Evolutionary conservation across 495 filamentous ascomycete genomes (phyloP).

Genomic region (Rostrohypoxylon terebratum): DNA sequence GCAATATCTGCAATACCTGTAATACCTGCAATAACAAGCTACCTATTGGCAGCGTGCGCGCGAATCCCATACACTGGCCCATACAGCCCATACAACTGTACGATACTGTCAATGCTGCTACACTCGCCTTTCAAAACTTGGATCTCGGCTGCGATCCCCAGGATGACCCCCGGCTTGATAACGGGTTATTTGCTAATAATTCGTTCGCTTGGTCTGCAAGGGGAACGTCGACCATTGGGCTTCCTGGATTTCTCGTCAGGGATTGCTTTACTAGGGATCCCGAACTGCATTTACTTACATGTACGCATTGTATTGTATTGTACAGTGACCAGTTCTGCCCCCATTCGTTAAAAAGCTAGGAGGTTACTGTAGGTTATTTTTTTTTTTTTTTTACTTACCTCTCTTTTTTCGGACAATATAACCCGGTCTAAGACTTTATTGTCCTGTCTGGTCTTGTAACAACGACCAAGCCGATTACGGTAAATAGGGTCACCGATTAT

Average conservation of each 20-base stretch:
- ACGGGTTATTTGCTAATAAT: constrained; percentile 11
- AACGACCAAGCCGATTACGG: constrained; percentile 27
- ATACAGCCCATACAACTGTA: not conserved
- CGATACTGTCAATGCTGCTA: constrained; percentile 5
- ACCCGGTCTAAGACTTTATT: constrained; percentile 18
- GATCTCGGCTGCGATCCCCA: constrained; percentile 36
- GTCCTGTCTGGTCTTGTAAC: constrained; percentile 25
- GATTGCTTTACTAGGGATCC: constrained; percentile 39
- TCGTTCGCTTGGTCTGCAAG: constrained; percentile 37
- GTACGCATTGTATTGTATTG: constrained; percentile 1
- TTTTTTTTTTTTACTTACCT: not conserved
- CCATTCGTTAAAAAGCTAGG: constrained; percentile 5
- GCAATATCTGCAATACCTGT: constrained; percentile 13
- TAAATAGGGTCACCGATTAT: constrained; percentile 30
- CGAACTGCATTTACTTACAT: constrained; percentile 30
- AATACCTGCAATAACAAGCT: constrained; percentile 4
- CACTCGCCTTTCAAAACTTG: constrained; percentile 24
- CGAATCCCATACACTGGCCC: not conserved
- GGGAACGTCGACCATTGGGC: constrained; percentile 36
- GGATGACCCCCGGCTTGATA: constrained; percentile 28
- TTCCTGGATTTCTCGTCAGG: constrained; percentile 28
- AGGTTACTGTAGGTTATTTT: constrained; percentile 5
- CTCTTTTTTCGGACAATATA: constrained; percentile 7
- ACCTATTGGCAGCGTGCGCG: not conserved
- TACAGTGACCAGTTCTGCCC: constrained; percentile 27